Evolutionary conservation across 306 rosid genomes (phyloP).

Genomic region (Glycyrrhiza uralensis): DNA sequence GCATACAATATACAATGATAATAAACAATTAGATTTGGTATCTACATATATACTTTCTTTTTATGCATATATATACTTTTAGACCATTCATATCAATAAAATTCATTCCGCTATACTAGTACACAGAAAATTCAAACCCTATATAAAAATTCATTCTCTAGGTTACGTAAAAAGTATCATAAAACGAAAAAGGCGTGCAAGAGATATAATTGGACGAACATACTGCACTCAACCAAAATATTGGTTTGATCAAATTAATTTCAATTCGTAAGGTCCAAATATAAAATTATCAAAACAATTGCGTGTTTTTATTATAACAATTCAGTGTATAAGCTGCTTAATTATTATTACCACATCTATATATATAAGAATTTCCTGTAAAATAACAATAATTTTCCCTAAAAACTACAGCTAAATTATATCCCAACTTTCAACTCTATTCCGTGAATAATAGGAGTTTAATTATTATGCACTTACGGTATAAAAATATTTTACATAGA

Average conservation of each 20-base stretch:
- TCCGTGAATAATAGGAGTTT: too few relatives aligned
- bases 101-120: neutral
- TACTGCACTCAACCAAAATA: slow-evolving; percentile 11
- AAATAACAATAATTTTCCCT: neutral
- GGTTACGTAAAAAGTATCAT: neutral
- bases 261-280: neutral
- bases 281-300: neutral
- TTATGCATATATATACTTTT: neutral
- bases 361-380: neutral
- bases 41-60: neutral
- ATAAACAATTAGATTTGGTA: neutral
- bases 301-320: neutral
- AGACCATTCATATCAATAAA: neutral
- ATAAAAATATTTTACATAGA: too few relatives aligned
- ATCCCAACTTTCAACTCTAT: too few relatives aligned
- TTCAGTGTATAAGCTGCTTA: neutral
- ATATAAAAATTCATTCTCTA: neutral
- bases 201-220: neutral
- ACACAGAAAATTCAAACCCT: neutral
- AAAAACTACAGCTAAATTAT: neutral
- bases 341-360: neutral
- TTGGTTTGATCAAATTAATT: neutral
- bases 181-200: neutral
- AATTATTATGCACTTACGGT: too few relatives aligned
- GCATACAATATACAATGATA: neutral